Base-by-base conservation (phyloP, 805 yeast genomes). In the Yamadazyma nakazawae region DNA sequence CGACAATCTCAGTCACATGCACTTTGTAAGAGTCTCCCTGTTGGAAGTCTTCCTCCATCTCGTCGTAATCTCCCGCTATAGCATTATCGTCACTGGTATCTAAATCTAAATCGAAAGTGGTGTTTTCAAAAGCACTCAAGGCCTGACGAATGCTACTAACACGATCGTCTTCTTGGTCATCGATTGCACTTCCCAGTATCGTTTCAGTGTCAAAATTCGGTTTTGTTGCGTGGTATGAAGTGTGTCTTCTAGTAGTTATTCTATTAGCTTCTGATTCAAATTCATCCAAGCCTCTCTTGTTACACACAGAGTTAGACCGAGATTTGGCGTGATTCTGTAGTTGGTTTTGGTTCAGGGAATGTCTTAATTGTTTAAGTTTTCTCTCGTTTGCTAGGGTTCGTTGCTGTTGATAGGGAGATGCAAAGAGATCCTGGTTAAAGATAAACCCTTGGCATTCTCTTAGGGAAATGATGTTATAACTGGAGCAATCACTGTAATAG, bases 371-470 rank as follows among this genome's bases (percentile, higher is more conserved):
- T 64, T 58, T 1, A 64, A 51, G 52, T 48, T 60, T 67, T 46
- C 59, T 53, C 48, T 70, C 75, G 42, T 60, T 62, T 13, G 67
- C 70, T 10, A 63, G 39, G 4, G 72, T 59, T 40, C 64, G 53
- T 62, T 63, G 71, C 47, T 85, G 91, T 56, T 83, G 87, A 59
- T 80, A 82, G 25, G 83, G 82, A 1, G 83, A 72, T 2, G 89
- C 91, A 71, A 84, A 85, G 39, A 84, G 64, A 55, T 85, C 91
- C 57, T 85, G 91, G 59, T 85, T 85, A 79, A 88, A 85, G 2
- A 78, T 63, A 55, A 85, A 85, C 2, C 94, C 94, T 58, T 85
- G 91, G 28, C 84, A 76, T 55, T 84, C 85, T 19, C 70, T 72
- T 34, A 82, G 64, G 13, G 78, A 72, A 32, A 82, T 70, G 13